Conservation (phyloP, 2,329 filamentous ascomycete species). For the Basipetospora chlamydospora region DNA sequence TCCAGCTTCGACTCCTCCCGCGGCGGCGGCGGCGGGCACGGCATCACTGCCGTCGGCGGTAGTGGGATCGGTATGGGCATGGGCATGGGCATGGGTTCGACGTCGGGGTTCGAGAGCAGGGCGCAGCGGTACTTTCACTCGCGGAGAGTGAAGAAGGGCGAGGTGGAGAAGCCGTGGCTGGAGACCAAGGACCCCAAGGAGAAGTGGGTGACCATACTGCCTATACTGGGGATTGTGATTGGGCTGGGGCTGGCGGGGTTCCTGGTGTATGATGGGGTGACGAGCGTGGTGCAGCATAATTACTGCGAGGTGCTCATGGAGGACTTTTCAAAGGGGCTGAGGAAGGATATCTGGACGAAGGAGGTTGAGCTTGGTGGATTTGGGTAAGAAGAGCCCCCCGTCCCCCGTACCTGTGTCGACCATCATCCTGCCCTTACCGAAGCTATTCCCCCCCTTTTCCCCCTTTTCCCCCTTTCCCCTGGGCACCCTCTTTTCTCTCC, state of each 20-base stretch:
- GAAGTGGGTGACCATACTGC: conserved; percentile 77
- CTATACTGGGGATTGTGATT: conserved; percentile 53
- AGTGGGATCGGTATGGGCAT: conserved; percentile 13
- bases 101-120: conserved; percentile 19
- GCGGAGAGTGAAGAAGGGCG: conserved; percentile 54
- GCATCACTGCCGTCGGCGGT: too few species aligned
- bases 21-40: too few species aligned
- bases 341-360: conserved; percentile 53
- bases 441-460: too few species aligned
- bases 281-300: conserved; percentile 57
- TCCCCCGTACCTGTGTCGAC: neutral
- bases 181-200: conserved; percentile 60
- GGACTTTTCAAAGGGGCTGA: conserved; percentile 44
- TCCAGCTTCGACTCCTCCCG: conserved; percentile 34
- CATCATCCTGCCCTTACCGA: too few species aligned
- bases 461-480: neutral
- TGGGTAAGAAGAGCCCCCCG: conserved; percentile 45
- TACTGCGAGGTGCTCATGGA: conserved; percentile 58
- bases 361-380: conserved; percentile 64
- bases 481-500: neutral
- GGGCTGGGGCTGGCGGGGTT: conserved; percentile 56
- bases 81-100: too few species aligned
- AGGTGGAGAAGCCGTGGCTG: conserved; percentile 65
- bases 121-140: conserved; percentile 55
- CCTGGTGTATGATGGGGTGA: conserved; percentile 61